phyloP scores from a whole-genome alignment of 2,329 filamentous ascomycete genomes.

The Aspergillus clavatus region DNA sequence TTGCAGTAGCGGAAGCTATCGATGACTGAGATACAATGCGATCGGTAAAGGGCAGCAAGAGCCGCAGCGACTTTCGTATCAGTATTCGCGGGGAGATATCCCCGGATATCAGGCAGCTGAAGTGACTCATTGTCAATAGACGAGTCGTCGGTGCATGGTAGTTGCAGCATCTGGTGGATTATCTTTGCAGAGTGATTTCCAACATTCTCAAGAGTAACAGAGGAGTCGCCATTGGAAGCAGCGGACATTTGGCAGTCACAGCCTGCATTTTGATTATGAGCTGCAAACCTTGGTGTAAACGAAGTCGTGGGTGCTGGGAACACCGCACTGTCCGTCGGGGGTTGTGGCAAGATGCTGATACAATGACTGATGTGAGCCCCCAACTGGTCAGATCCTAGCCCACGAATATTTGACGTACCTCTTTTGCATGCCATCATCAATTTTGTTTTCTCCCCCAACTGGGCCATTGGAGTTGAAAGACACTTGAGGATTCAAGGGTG shows the following conservation, averaged over 20 bases:
- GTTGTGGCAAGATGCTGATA: slow-evolving; percentile 27
- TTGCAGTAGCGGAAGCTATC: slow-evolving; percentile 96
- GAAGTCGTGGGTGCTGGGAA: slow-evolving; percentile 39
- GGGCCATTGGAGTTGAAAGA: slow-evolving; percentile 18
- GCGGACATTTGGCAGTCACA: slow-evolving; percentile 30
- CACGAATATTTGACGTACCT: slow-evolving; percentile 20
- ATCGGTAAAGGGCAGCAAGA: slow-evolving; percentile 80
- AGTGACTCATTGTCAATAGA: slow-evolving; percentile 64
- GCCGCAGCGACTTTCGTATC: slow-evolving; percentile 84
- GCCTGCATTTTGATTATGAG: slow-evolving; percentile 15
- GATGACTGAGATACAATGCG: slow-evolving; percentile 90
- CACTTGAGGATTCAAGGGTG: slow-evolving; percentile 22
- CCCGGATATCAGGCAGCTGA: slow-evolving; percentile 76
- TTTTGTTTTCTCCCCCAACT: slow-evolving; percentile 18
- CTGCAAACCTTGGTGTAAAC: slow-evolving; percentile 29
- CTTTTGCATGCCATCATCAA: slow-evolving; percentile 26
- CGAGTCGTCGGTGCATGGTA: slow-evolving; percentile 30
- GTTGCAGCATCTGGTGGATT: slow-evolving; percentile 38
- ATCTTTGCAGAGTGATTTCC: slow-evolving; percentile 34
- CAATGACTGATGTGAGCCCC: slow-evolving; percentile 17
- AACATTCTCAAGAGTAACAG: slow-evolving; percentile 35
- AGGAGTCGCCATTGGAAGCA: slow-evolving; percentile 24
- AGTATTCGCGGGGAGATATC: slow-evolving; percentile 73
- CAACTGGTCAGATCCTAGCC: not conserved
- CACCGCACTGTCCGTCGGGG: slow-evolving; percentile 34